Conservation (phyloP, 257 asterid genomes). For the Striga asiatica region DNA sequence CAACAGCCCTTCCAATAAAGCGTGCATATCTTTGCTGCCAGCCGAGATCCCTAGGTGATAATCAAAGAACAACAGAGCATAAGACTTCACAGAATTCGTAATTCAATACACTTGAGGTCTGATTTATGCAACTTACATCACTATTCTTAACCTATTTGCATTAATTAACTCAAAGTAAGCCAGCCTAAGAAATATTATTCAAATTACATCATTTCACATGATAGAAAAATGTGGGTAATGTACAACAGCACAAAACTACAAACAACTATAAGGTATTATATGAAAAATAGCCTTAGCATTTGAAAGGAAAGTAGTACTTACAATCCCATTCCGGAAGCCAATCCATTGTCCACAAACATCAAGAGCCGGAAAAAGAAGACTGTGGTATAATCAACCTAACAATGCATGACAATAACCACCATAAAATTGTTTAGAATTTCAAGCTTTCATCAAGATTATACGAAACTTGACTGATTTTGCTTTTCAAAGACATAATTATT, state of each 20-base stretch:
- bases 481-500: not conserved
- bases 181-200: not conserved
- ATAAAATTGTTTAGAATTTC: not conserved
- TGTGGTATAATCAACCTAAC: conserved; percentile 73
- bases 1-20: conserved; percentile 75
- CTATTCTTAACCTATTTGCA: too few species aligned
- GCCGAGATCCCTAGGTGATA: conserved; percentile 68
- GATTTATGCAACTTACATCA: too few species aligned
- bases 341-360: conserved; percentile 95
- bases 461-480: not conserved
- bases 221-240: not conserved
- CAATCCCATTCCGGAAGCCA: conserved; percentile 98
- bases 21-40: conserved; percentile 83
- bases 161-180: too few species aligned
- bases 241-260: not conserved
- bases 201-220: not conserved
- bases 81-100: not conserved
- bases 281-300: not conserved
- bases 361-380: conserved; percentile 82
- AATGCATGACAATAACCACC: conserved; percentile 9
- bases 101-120: too few species aligned
- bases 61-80: not conserved
- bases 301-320: conserved; percentile 29
- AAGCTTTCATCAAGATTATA: not conserved
- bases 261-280: not conserved